Evolutionary conservation across 257 asterid genomes (phyloP).

Genomic region (Nicotiana paniculata): DNA sequence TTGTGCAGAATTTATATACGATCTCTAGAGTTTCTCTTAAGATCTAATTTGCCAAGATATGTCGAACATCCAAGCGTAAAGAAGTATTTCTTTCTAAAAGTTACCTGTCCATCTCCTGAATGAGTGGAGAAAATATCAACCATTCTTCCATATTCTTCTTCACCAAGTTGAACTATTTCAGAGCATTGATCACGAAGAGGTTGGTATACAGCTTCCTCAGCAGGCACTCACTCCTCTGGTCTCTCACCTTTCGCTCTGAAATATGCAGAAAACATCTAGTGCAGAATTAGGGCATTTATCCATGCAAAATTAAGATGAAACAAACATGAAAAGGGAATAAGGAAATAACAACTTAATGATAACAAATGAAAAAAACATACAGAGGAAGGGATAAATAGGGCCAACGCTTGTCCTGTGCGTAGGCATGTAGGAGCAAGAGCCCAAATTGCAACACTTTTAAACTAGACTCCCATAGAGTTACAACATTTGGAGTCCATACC

Average conservation of each 20-base stretch:
- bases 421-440: slow-evolving; percentile 73
- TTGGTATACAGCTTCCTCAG: slow-evolving; percentile 29
- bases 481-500: slow-evolving; percentile 88
- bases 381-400: slow-evolving; percentile 84
- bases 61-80: background rate
- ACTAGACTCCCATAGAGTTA: slow-evolving; percentile 78
- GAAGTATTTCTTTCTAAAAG: background rate
- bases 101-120: slow-evolving; percentile 32
- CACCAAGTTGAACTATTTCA: slow-evolving; percentile 32
- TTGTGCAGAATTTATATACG: too few relatives aligned
- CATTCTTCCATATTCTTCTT: slow-evolving; percentile 21
- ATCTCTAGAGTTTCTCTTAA: too few relatives aligned
- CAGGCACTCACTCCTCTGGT: slow-evolving; percentile 95
- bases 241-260: slow-evolving; percentile 66
- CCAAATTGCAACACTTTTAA: slow-evolving; percentile 86
- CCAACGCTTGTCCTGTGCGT: slow-evolving; percentile 94
- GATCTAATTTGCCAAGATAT: background rate
- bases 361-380: slow-evolving; percentile 41
- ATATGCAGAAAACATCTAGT: background rate
- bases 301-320: background rate
- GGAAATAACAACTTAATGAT: background rate
- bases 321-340: background rate
- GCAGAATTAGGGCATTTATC: background rate
- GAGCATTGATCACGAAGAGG: slow-evolving; percentile 25
- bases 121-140: slow-evolving; percentile 60